These are phyloP conservation scores for Cladorrhinum sp. DNA, from an alignment of 2,329 filamentous ascomycete genomes.

Conservation along the genomic window DNA sequence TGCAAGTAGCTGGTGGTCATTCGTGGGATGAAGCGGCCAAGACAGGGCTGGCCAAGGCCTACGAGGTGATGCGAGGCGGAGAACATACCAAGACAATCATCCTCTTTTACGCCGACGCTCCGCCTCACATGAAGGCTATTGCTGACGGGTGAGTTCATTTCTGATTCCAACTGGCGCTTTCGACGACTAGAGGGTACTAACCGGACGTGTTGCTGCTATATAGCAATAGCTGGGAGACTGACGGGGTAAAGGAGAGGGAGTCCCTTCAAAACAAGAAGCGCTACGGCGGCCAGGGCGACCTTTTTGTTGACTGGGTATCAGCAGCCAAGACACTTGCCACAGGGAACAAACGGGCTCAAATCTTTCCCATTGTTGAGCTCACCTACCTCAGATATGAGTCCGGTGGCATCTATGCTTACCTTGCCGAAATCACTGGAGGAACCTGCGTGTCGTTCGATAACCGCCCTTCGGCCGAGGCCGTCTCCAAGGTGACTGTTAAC, in stretches of 20 bases:
- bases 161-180: background rate
- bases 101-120: slow-evolving; percentile 47
- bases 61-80: slow-evolving; percentile 45
- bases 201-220: background rate
- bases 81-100: slow-evolving; percentile 44
- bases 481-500: slow-evolving; percentile 42
- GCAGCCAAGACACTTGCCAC: slow-evolving; percentile 34
- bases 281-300: slow-evolving; percentile 34
- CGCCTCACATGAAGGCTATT: slow-evolving; percentile 40
- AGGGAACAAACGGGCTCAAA: slow-evolving; percentile 40
- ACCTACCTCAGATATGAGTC: slow-evolving; percentile 13
- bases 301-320: slow-evolving; percentile 45
- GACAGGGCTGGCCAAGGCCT: slow-evolving; percentile 46
- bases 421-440: slow-evolving; percentile 42
- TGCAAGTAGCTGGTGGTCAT: slow-evolving; percentile 35
- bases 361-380: slow-evolving; percentile 42
- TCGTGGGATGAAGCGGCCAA: slow-evolving; percentile 49
- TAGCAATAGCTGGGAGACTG: slow-evolving; percentile 29
- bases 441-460: slow-evolving; percentile 35
- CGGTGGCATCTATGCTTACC: slow-evolving; percentile 39
- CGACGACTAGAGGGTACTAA: too few relatives aligned
- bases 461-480: slow-evolving; percentile 26
- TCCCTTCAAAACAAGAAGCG: slow-evolving; percentile 15
- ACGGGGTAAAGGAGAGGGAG: slow-evolving; percentile 29
- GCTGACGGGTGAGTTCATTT: slow-evolving; percentile 11